Conservation (phyloP, 225 moss, liverwort and hornwort species). For the Anthoceros angustus region DNA sequence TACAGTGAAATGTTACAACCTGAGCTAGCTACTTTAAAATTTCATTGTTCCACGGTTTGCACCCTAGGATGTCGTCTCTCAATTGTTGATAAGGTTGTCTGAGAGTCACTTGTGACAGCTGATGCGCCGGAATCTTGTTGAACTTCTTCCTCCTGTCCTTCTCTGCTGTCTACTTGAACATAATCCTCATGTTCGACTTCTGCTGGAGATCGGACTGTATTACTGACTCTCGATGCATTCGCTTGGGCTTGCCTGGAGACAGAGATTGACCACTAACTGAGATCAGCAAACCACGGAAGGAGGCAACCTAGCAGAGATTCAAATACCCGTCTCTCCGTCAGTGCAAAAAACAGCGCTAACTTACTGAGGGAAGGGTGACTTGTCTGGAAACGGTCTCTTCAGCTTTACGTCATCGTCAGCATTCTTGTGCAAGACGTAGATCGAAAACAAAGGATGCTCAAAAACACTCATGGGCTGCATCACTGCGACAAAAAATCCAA, state of each 20-base stretch:
- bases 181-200: neutral
- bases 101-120: neutral
- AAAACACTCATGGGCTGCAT: constrained; percentile 54
- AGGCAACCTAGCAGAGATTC: neutral
- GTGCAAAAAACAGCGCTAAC: neutral
- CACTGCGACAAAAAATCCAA: constrained; percentile 23
- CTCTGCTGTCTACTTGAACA: no score
- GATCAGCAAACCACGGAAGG: neutral
- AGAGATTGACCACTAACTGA: neutral
- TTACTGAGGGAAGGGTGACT: constrained; percentile 54
- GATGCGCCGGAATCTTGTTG: neutral
- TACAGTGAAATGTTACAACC: no score
- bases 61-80: neutral
- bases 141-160: neutral
- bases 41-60: neutral
- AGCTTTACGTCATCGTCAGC: constrained; percentile 29
- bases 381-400: constrained; percentile 54
- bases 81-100: neutral
- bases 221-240: no score
- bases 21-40: no score
- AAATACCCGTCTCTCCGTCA: neutral
- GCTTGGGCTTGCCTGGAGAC: no score
- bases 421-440: constrained; percentile 60
- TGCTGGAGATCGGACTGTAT: neutral
- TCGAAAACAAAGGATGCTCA: constrained; percentile 53